These are phyloP conservation scores for Salix exigua DNA, from an alignment of 345 rosid species.

Conservation along the genomic window DNA sequence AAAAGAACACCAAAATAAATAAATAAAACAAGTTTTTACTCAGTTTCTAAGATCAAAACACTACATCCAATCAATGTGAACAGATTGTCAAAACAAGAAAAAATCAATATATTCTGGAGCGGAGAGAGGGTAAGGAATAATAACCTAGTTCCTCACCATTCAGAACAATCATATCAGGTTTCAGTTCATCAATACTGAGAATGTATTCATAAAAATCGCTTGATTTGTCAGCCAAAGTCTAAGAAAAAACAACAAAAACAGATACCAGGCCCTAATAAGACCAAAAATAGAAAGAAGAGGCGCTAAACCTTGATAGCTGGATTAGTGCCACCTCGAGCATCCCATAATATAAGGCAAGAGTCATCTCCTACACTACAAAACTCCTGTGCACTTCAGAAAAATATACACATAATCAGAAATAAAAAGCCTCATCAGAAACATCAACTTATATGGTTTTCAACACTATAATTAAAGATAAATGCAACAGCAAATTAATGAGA, in stretches of 20 bases:
- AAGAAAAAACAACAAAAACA: background rate
- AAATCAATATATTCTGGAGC: background rate
- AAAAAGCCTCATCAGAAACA: slow-evolving; percentile 2
- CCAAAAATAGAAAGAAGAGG: background rate
- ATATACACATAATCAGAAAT: slow-evolving; percentile 24
- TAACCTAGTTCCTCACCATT: background rate
- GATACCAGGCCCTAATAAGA: background rate
- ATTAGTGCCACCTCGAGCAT: slow-evolving; percentile 82
- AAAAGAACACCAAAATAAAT: background rate
- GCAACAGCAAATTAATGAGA: background rate
- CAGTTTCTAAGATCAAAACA: background rate
- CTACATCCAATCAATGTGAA: background rate
- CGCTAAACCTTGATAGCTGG: slow-evolving; percentile 68
- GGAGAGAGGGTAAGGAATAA: background rate
- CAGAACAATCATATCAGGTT: background rate
- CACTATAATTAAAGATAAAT: background rate
- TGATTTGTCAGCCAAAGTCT: background rate
- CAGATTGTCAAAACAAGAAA: background rate
- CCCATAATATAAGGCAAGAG: slow-evolving; percentile 98
- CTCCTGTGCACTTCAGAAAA: slow-evolving; percentile 73
- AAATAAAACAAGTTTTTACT: background rate
- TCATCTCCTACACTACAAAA: slow-evolving; percentile 99
- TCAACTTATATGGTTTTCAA: background rate
- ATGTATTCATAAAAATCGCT: background rate
- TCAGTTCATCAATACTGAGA: background rate